Evolutionary conservation across 345 rosid genomes (phyloP).

Genomic region (Bruguiera sexangula): DNA sequence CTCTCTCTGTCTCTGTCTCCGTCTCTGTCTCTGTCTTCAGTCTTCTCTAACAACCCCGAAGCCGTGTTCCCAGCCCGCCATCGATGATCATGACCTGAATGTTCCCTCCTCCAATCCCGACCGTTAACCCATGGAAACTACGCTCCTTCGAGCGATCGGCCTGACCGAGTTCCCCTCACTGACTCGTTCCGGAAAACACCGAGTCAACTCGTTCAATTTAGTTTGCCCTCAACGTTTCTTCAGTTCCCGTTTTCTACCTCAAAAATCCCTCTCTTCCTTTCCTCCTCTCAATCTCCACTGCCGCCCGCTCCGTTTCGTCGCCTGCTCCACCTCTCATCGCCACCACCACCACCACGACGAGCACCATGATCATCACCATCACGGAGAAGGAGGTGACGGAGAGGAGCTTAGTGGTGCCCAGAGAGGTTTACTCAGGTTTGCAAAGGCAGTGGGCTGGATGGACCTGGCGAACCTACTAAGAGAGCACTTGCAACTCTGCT

Average conservation of each 20-base stretch:
- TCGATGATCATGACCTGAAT: constrained; percentile 2
- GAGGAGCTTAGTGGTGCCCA: constrained; percentile 47
- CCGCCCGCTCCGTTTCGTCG: constrained; percentile 26
- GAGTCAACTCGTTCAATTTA: constrained; percentile 38
- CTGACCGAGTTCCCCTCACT: constrained; percentile 39
- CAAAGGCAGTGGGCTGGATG: constrained; percentile 67
- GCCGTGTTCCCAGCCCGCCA: too few species aligned
- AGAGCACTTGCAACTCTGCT: constrained; percentile 79
- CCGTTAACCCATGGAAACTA: constrained; percentile 43
- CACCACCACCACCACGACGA: constrained; percentile 27
- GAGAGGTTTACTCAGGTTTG: constrained; percentile 50
- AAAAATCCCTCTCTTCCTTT: constrained; percentile 21
- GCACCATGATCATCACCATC: constrained; percentile 45
- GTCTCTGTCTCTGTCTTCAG: neutral
- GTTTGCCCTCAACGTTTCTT: constrained; percentile 13
- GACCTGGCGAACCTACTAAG: constrained; percentile 72
- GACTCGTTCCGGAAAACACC: constrained; percentile 27
- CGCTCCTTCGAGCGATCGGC: constrained; percentile 32
- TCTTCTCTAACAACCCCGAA: neutral
- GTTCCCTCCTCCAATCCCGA: neutral
- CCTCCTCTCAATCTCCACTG: constrained; percentile 7
- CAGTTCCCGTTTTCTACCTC: constrained; percentile 24
- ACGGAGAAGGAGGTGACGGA: constrained; percentile 31
- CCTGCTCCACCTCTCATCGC: neutral
- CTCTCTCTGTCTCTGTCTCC: neutral